Evolutionary conservation across 2,329 filamentous ascomycete species (phyloP).

Genomic region (Curvularia spicifera): DNA sequence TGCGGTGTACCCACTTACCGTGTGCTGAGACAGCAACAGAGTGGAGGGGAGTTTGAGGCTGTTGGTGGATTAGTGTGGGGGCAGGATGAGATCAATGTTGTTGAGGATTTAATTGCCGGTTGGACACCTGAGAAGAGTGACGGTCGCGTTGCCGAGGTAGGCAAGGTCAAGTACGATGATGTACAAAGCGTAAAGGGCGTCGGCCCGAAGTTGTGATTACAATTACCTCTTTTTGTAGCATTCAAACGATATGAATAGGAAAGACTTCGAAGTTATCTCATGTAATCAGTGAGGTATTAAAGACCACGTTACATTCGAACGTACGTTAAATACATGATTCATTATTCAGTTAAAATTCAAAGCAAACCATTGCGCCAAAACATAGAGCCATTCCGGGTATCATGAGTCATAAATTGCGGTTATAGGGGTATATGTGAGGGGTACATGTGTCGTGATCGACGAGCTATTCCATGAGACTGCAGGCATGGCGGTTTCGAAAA

Average conservation of each 20-base stretch:
- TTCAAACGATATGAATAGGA: neutral
- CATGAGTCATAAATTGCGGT: neutral
- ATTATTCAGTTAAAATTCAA: neutral
- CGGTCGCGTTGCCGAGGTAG: slow-evolving; percentile 14
- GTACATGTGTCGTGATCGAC: neutral
- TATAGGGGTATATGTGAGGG: slow-evolving; percentile 1
- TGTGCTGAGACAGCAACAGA: slow-evolving; percentile 24
- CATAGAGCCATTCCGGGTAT: neutral
- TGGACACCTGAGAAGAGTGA: slow-evolving; percentile 29
- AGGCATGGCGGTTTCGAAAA: neutral
- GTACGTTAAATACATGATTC: neutral
- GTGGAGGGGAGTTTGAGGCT: slow-evolving; percentile 21
- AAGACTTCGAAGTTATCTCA: neutral
- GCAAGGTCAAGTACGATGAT: slow-evolving; percentile 12
- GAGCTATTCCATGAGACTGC: neutral
- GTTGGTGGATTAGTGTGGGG: slow-evolving; percentile 43
- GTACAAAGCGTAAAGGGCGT: neutral
- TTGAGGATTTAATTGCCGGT: slow-evolving; percentile 45
- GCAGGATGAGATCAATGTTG: slow-evolving; percentile 43
- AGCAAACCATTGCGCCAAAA: slow-evolving; percentile 1
- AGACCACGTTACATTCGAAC: neutral
- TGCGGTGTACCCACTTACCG: slow-evolving; percentile 47
- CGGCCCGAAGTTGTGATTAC: slow-evolving; percentile 9
- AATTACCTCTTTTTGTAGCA: neutral
- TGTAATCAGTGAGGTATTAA: neutral